phyloP scores from a whole-genome alignment of 1,139 yeast genomes.

The Arxiozyma bovina region DNA sequence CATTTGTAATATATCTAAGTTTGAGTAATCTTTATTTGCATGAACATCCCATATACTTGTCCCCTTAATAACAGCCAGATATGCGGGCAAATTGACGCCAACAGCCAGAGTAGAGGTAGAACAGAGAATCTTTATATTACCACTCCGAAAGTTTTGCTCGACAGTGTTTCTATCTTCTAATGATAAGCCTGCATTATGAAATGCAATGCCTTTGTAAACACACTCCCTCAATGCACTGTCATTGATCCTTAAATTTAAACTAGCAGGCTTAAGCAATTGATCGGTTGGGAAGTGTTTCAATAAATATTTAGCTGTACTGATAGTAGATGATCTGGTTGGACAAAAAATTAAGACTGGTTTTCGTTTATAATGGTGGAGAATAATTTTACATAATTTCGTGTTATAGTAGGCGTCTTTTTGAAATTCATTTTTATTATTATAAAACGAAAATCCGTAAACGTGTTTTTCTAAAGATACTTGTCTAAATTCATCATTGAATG shows the following conservation, averaged over 20 bases:
- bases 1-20: conserved; percentile 44
- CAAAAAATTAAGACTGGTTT: conserved; percentile 46
- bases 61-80: conserved; percentile 86
- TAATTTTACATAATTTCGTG: conserved; percentile 33
- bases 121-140: conserved; percentile 39
- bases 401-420: conserved; percentile 39
- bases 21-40: conserved; percentile 36
- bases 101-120: conserved; percentile 65
- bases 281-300: neutral
- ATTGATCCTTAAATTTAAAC: neutral
- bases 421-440: conserved; percentile 35
- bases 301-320: conserved; percentile 38
- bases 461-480: conserved; percentile 37
- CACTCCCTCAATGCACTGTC: conserved; percentile 17
- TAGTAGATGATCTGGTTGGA: conserved; percentile 43
- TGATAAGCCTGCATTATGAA: conserved; percentile 52
- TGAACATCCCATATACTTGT: conserved; percentile 41
- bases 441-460: conserved; percentile 38
- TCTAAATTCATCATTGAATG: conserved; percentile 41
- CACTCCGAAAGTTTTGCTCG: conserved; percentile 39
- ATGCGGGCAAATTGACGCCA: conserved; percentile 96
- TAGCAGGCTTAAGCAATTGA: neutral
- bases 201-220: conserved; percentile 37
- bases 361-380: conserved; percentile 32
- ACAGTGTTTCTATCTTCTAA: conserved; percentile 38